Percentiles rank a stretch among this genome's conserved stretches.
These are phyloP conservation scores for Hsuehochloa calcarea DNA, from an alignment of 176 grass and related monocot genomes.

Conservation along the genomic window DNA sequence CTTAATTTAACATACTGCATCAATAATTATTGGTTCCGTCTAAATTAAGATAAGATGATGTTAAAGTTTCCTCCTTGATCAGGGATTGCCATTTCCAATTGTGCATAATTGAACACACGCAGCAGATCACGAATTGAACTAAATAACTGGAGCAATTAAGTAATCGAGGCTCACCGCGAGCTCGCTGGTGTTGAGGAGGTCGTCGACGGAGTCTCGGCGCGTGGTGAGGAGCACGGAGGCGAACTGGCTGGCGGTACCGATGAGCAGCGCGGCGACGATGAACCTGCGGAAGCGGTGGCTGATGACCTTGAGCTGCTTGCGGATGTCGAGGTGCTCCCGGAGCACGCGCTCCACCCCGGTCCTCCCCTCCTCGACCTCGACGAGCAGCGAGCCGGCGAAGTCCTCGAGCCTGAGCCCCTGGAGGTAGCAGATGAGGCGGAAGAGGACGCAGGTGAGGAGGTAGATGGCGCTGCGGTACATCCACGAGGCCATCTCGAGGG, in stretches of 20 bases:
- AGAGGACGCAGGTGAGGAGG: constrained; percentile 87
- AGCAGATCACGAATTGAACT: not conserved
- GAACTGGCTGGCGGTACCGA: constrained; percentile 88
- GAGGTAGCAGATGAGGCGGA: constrained; percentile 89
- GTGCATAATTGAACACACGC: not conserved
- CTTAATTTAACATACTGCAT: not conserved
- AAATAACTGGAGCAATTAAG: not conserved
- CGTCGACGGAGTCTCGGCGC: constrained; percentile 60
- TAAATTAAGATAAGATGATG: not conserved
- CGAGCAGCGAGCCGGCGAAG: constrained; percentile 55
- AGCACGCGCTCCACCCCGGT: constrained; percentile 53
- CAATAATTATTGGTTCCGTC: not conserved
- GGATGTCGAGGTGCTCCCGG: constrained; percentile 80
- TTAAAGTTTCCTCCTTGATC: not conserved
- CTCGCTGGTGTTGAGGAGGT: constrained; percentile 82
- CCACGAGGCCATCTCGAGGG: constrained; percentile 75
- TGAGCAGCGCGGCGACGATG: constrained; percentile 64
- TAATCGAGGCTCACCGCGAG: constrained; percentile 48
- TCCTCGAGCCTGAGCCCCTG: constrained; percentile 78
- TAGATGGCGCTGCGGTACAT: constrained; percentile 87
- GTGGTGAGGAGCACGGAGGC: constrained; percentile 69
- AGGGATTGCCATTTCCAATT: not conserved
- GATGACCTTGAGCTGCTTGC: constrained; percentile 85
- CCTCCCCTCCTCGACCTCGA: constrained; percentile 55
- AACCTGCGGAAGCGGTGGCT: constrained; percentile 83